Evolutionary conservation across 306 rosid genomes (phyloP).

Genomic region (Lathyrus tuberosus): DNA sequence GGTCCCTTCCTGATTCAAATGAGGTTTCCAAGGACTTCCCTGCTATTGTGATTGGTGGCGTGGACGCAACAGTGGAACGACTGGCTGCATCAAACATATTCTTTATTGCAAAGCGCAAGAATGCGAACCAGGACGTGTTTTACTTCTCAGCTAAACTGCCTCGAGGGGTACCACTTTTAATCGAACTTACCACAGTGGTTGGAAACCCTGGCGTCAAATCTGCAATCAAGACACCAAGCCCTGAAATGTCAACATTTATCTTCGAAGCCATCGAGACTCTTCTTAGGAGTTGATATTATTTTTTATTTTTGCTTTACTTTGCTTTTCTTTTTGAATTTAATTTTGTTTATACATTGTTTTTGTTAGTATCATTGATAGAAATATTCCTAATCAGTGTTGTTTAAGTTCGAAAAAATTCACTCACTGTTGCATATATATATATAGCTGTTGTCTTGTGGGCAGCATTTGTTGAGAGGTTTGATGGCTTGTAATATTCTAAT

Average conservation of each 20-base stretch:
- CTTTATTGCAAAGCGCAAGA: conserved; percentile 88
- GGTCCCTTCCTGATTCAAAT: conserved; percentile 95
- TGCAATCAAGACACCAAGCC: conserved; percentile 93
- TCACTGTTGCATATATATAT: conserved; percentile 18
- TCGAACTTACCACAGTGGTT: conserved; percentile 73
- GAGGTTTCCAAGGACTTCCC: conserved; percentile 89
- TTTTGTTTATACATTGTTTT: conserved; percentile 41
- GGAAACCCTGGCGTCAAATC: conserved; percentile 83
- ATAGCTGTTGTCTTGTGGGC: conserved; percentile 36
- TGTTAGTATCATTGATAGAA: conserved; percentile 45
- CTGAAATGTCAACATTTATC: conserved; percentile 77
- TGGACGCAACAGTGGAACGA: conserved; percentile 68
- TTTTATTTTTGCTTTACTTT: neutral
- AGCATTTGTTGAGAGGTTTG: conserved; percentile 32
- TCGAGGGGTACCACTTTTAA: conserved; percentile 71
- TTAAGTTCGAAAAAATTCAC: conserved; percentile 1
- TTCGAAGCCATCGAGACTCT: conserved; percentile 85
- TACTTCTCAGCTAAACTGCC: conserved; percentile 91
- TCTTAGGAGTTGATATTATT: conserved; percentile 57
- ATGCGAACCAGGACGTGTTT: conserved; percentile 93
- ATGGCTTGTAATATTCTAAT: conserved; percentile 41
- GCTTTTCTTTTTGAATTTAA: conserved; percentile 34
- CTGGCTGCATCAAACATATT: conserved; percentile 79
- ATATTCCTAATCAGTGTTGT: conserved; percentile 37
- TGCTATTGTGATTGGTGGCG: conserved; percentile 53